These are phyloP conservation scores for Ganoderma lucidum DNA, from an alignment of 1,284 basidiomycete species.

Conservation along the genomic window DNA sequence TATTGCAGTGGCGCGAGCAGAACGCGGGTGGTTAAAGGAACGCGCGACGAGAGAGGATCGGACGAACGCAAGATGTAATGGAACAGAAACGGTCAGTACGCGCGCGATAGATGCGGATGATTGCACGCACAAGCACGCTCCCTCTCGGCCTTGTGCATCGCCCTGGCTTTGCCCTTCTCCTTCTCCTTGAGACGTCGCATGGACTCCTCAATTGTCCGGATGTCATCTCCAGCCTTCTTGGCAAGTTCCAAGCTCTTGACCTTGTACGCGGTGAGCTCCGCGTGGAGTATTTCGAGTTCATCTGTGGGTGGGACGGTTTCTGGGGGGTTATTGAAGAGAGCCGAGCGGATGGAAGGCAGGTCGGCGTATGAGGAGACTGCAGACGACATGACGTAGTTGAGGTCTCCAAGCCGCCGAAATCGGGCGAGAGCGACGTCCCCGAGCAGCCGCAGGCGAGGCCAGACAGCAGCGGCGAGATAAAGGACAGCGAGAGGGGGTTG, in stretches of 20 bases:
- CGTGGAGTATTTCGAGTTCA: conserved; percentile 72
- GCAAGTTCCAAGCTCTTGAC: conserved; percentile 63
- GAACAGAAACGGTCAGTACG: conserved; percentile 13
- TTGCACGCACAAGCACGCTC: conserved; percentile 74
- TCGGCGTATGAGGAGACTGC: conserved; percentile 56
- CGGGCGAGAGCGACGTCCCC: conserved; percentile 19
- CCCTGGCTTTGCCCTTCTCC: conserved; percentile 78
- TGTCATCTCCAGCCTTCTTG: conserved; percentile 75
- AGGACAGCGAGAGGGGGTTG: conserved; percentile 18
- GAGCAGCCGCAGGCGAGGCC: conserved; percentile 10
- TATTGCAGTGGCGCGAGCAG: neutral
- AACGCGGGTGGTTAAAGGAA: conserved; percentile 13
- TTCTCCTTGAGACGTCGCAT: conserved; percentile 77
- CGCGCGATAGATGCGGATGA: conserved; percentile 17
- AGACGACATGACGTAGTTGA: conserved; percentile 47
- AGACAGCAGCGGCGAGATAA: conserved; percentile 17
- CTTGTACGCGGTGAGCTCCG: conserved; percentile 64
- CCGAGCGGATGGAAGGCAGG: conserved; percentile 57
- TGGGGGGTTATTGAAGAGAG: conserved; percentile 64
- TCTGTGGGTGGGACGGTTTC: conserved; percentile 74
- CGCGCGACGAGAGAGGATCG: conserved; percentile 9
- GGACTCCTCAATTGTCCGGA: conserved; percentile 71
- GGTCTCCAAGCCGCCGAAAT: conserved; percentile 20
- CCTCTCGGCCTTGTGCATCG: conserved; percentile 69
- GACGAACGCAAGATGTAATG: conserved; percentile 6